Base-by-base conservation (phyloP, 1,284 basidiomycete genomes). In the Caloboletus firmus region DNA sequence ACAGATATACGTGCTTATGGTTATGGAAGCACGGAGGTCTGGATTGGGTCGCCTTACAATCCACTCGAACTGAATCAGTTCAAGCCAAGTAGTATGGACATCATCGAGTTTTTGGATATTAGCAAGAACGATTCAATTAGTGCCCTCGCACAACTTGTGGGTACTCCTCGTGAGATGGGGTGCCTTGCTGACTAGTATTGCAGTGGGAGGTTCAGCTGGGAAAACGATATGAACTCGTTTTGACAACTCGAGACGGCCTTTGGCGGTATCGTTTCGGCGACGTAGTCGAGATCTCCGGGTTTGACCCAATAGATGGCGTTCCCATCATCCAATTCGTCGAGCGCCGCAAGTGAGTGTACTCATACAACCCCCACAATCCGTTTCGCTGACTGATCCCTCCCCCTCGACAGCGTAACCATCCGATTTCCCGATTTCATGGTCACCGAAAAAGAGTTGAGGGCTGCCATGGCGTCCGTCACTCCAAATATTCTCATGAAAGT, bases 261-360 rank as follows among this genome's bases (percentile, higher is more conserved):
- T 66, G 66, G 66, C 58, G 65, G 4, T 67, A 66, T 52, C 54
- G 58, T 28, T 44, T 63, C 1, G 58, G 52, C 1, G 64, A 68
- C 17, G 51, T 69, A 36, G 37, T 69, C 32, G 55, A 65, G 44
- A 49, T 68, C 30, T 42, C 45, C 6, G 62, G 62, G 6, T 66
- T 66, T 12, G 58, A 63, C 24, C 44, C 62, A 3, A 39, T 13
- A 2, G 59, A 59, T 42, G 66, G 64, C 5, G 32, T 44, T 5
- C 64, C 64, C 13, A 37, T 66, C 44, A 41, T 65, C 5, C 48
- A 35, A n/a, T 66, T 58, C 42, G 26, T 61, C 22, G 56, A 59
- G 32, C 60, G 62, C 26, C 45, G 51, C 48, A 49, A 56, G 59
- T 57, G 28, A 51, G 51, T 15, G 24, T 36, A 30, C n/a, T 24